Evolutionary conservation across 768 basidiomycete genomes (phyloP), one percentile per base, ranked within the genome.

Genomic region (Chalciporus pseudorubinellus): DNA sequence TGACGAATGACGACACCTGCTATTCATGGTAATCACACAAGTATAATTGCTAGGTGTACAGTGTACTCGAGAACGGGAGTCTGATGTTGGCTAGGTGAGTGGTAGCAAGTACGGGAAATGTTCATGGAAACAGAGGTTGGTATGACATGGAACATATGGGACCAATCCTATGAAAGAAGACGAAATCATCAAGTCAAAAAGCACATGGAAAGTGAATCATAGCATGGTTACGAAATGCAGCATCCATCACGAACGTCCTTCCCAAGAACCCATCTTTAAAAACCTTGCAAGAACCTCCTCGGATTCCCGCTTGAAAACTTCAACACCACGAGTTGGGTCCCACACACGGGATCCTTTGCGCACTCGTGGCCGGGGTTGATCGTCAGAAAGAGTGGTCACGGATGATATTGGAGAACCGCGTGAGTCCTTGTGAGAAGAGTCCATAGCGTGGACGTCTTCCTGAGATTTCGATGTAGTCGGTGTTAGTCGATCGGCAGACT

Each of bases 231-330:
- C 31, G 36, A 26, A 24, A 24, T 31, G 21, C 36, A n/a, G 39
- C 42, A 39, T 50, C 9, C 26, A 24, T 61, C 42, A 65, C n/a
- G 47, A 33, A 29, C 38, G 81, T 22, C 82, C 78, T 52, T 85
- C 85, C 77, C 81, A 85, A 43, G 84, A 80, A 19, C 85, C 83
- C 79, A 87, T 84, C 62, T 81, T 86, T 72, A 93, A 72, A 69
- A 95, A 93, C 43, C 88, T 76, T 10, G 87, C 82, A 24, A 95
- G 75, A 21, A 93, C 90, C 60, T 94, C 88, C 66, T 95, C 92
- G 2, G 91, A 92, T 13, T 87, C 87, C 46, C 81, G 82, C 68
- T 92, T 94, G 72, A 94, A 92, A 36, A 88, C 60, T 52, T 95
- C 92, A 3, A 94, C 84, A 39, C 85, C 87, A 19, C 92, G 83